These are phyloP conservation scores for Thalassiosira ordinaria DNA, from an alignment of 352 stramenopile genomes.

Conservation along the genomic window DNA sequence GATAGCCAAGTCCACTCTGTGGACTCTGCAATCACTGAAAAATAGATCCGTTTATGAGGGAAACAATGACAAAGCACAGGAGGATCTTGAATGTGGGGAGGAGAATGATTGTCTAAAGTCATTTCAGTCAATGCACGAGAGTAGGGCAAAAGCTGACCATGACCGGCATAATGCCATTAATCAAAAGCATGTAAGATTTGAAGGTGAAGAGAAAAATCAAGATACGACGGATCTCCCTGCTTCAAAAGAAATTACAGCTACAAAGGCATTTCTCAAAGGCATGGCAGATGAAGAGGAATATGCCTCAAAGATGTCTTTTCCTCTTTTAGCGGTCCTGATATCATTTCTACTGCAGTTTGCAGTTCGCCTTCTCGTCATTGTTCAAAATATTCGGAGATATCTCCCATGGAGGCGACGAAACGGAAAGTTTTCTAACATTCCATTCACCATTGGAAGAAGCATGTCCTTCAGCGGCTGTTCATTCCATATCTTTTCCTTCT, in stretches of 20 bases:
- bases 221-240: background rate
- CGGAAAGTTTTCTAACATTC: slow-evolving; percentile 49
- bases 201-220: slow-evolving; percentile 11
- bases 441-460: slow-evolving; percentile 51
- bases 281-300: slow-evolving; percentile 17
- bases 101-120: slow-evolving; percentile 19
- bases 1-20: slow-evolving; percentile 31
- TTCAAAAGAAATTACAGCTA: slow-evolving; percentile 24
- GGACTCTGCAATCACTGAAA: slow-evolving; percentile 15
- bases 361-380: slow-evolving; percentile 42
- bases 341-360: slow-evolving; percentile 44
- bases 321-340: slow-evolving; percentile 35
- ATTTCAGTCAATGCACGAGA: slow-evolving; percentile 24
- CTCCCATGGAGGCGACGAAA: slow-evolving; percentile 26
- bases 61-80: background rate
- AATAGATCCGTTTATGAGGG: slow-evolving; percentile 16
- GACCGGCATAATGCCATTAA: too few relatives aligned
- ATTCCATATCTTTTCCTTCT: slow-evolving; percentile 59
- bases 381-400: slow-evolving; percentile 43
- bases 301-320: slow-evolving; percentile 35
- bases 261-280: slow-evolving; percentile 39
- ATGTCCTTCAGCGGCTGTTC: slow-evolving; percentile 44
- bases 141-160: too few relatives aligned
- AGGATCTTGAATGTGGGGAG: slow-evolving; percentile 13
- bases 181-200: slow-evolving; percentile 15